Percentiles rank a stretch among this genome's conserved stretches.
Conservation (phyloP, 257 asterid species). For the Penstemon eatonii region DNA sequence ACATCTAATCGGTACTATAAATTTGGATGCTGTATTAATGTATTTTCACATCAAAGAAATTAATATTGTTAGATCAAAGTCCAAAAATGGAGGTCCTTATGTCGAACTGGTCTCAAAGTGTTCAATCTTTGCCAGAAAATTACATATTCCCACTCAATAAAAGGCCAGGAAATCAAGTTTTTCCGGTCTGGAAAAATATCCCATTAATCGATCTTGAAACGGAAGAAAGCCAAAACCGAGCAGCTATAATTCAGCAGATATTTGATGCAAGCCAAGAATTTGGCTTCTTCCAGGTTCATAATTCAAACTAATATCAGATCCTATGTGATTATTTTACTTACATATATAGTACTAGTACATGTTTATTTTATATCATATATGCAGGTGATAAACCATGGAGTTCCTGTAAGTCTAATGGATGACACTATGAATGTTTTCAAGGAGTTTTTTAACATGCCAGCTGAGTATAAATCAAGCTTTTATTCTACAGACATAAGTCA, state of each 20-base stretch:
- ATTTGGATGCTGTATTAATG: no score
- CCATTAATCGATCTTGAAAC: slow-evolving; percentile 48
- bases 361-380: background rate
- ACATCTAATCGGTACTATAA: no score
- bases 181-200: slow-evolving; percentile 35
- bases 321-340: no score
- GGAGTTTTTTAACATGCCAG: slow-evolving; percentile 48
- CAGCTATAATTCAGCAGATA: slow-evolving; percentile 35
- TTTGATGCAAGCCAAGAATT: slow-evolving; percentile 45
- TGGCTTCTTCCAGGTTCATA: slow-evolving; percentile 62
- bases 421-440: slow-evolving; percentile 44
- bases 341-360: no score
- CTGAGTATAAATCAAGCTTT: slow-evolving; percentile 41
- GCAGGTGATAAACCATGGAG: slow-evolving; percentile 65
- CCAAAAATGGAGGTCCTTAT: no score
- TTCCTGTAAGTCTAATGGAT: slow-evolving; percentile 41
- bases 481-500: slow-evolving; percentile 32
- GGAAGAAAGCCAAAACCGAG: slow-evolving; percentile 21
- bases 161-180: slow-evolving; percentile 49
- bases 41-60: no score
- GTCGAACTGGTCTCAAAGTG: background rate
- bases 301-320: background rate
- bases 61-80: no score
- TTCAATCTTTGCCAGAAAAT: slow-evolving; percentile 44
- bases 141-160: slow-evolving; percentile 47